Base-by-base conservation (phyloP, 768 basidiomycete genomes). In the Mycena crocata region DNA sequence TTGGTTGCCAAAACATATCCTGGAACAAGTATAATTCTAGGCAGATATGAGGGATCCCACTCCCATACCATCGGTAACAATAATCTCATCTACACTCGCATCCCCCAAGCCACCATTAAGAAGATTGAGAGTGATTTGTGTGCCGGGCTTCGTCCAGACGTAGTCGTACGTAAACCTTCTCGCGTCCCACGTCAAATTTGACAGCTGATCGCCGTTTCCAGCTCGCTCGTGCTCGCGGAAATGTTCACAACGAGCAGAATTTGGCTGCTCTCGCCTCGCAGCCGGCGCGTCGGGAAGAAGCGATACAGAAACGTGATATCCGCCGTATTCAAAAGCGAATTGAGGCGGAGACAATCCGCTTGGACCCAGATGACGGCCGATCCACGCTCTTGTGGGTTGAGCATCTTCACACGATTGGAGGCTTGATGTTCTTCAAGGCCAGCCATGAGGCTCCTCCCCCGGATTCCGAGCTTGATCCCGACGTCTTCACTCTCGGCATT, bases 401-500 rank as follows among this genome's bases (percentile, higher is more conserved):
- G 2, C 32, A 52, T 17, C 50, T 52, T 6, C 10, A 24, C 2
- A n/a, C 32, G 3, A 32, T 44, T n/a, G 37, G 6, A 5, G 34
- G 12, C 6, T 19, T 69, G 21, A 52, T 23, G 32, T 52, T 52
- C 50, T 52, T 52, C 23, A 52, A 52, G 24, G n/a, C 34, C 5
- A 52, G 32, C 34, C 23, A 34, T n/a, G 50, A 67, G 37, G 39
- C 68, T 15, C 35, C 58, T 3, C 71, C 68, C 14, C n/a, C 21
- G 5, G 50, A 52, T 31, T 14, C 31, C 12, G 50, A 52, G 13
- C 1, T 52, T 35, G 50, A 35, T 52, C 2, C 50, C 5, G 32
- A 37, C 26, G 14, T 34, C 6, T 67, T 72, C 37, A 7, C 40
- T 6, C 61, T 72, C 21, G 54, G 28, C 5, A 45, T 72, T 32